These are phyloP conservation scores for Monosporozyma yasuniensis DNA, from an alignment of 805 yeast genomes.

Conservation along the genomic window DNA sequence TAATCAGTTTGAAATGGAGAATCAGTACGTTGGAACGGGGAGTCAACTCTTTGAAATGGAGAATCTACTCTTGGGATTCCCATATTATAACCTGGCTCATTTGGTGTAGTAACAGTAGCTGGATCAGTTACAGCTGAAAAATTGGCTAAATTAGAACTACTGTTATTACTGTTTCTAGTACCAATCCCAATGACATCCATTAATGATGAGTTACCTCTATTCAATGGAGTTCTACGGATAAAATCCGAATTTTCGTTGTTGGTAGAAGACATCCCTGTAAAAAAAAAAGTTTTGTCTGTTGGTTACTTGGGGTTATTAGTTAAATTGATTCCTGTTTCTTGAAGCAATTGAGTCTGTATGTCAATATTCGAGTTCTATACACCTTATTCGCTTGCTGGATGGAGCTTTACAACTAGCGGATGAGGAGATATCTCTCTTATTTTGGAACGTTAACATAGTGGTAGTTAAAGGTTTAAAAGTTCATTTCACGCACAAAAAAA, in stretches of 20 bases:
- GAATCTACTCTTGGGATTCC: not conserved
- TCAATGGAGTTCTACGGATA: not conserved
- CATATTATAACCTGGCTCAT: not conserved
- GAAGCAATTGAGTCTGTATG: not conserved
- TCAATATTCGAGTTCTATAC: not conserved
- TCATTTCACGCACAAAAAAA: not conserved
- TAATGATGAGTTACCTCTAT: constrained; percentile 16
- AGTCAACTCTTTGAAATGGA: not conserved
- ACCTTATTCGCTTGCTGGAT: not conserved
- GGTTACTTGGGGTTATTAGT: not conserved
- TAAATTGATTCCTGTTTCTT: not conserved
- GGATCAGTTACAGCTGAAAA: not conserved
- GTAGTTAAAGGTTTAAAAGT: not conserved
- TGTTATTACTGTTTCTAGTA: not conserved
- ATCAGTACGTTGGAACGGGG: not conserved
- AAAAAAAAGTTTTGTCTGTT: too few relatives aligned
- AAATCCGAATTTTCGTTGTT: not conserved
- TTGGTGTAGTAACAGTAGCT: not conserved
- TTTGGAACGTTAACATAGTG: not conserved
- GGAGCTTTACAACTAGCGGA: not conserved
- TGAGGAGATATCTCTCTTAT: not conserved
- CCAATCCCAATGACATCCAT: constrained; percentile 24
- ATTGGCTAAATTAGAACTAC: not conserved
- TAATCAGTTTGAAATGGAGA: not conserved
- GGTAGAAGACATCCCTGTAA: not conserved